Percentiles rank a stretch among this genome's conserved stretches.
These are phyloP conservation scores for Cydonia oblonga DNA, from an alignment of 331 rosid species.

Conservation along the genomic window DNA sequence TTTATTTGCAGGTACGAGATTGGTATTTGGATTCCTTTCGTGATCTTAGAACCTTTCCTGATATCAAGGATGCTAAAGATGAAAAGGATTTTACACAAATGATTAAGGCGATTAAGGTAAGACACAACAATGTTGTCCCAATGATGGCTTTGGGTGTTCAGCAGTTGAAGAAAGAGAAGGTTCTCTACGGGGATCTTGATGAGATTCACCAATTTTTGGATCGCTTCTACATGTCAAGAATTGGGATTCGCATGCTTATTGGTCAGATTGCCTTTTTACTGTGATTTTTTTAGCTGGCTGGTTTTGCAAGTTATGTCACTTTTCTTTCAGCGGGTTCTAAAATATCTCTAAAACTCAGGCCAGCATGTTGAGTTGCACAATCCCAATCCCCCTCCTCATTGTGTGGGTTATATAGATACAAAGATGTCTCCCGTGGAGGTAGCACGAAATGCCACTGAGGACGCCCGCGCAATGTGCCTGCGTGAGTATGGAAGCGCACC, in stretches of 20 bases:
- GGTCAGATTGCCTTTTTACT: conserved; percentile 34
- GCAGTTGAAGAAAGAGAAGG: conserved; percentile 66
- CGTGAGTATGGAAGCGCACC: conserved; percentile 81
- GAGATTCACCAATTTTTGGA: conserved; percentile 83
- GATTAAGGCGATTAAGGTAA: conserved; percentile 82
- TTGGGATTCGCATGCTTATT: conserved; percentile 89
- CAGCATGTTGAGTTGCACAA: conserved; percentile 91
- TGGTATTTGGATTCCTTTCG: conserved; percentile 90
- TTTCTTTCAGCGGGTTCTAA: conserved; percentile 1
- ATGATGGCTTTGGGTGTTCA: conserved; percentile 93
- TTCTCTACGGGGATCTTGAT: conserved; percentile 31
- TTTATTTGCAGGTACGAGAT: conserved; percentile 57
- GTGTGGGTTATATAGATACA: conserved; percentile 72
- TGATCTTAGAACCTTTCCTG: conserved; percentile 65
- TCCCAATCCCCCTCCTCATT: conserved; percentile 63
- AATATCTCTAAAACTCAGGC: conserved; percentile 38
- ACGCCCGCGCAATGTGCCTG: conserved; percentile 63
- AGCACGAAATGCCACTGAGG: conserved; percentile 59
- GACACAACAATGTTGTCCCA: conserved; percentile 92
- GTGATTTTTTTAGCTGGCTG: conserved; percentile 1
- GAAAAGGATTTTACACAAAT: conserved; percentile 68
- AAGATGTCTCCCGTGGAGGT: conserved; percentile 74
- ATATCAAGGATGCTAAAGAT: conserved; percentile 48
- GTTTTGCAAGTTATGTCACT: not conserved
- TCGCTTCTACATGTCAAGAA: conserved; percentile 86